A percentile compares a stretch with the other conserved stretches of the same genome.
These are phyloP conservation scores for Apiotrichum akiyoshidainum DNA, from an alignment of 1,284 basidiomycete species.

Conservation along the genomic window DNA sequence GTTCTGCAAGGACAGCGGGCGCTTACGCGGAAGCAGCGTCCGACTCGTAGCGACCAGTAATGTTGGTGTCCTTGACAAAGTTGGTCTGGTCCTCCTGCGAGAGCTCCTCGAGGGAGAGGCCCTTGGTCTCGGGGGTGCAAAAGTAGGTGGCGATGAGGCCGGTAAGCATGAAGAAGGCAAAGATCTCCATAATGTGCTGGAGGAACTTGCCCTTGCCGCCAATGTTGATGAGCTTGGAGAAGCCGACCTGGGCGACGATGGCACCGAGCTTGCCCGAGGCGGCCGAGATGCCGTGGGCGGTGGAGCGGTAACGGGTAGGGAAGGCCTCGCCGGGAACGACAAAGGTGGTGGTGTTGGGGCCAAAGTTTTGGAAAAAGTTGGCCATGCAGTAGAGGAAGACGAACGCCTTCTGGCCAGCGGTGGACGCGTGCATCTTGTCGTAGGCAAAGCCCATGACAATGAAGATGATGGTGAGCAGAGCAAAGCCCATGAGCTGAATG, in stretches of 20 bases:
- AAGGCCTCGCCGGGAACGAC: conserved; percentile 78
- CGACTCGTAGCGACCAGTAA: neutral
- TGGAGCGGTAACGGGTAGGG: conserved; percentile 80
- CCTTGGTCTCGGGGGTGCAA: conserved; percentile 72
- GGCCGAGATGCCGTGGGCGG: conserved; percentile 79
- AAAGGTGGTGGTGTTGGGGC: conserved; percentile 68
- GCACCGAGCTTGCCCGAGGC: conserved; percentile 79
- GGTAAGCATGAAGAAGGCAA: conserved; percentile 72
- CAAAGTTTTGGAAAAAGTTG: conserved; percentile 56
- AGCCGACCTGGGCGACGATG: conserved; percentile 75
- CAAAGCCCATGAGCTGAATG: conserved; percentile 70
- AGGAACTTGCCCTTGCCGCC: conserved; percentile 62
- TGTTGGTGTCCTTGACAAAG: conserved; percentile 53
- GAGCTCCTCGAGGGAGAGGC: conserved; percentile 62
- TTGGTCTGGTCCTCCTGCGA: conserved; percentile 67
- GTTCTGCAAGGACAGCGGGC: too few relatives aligned
- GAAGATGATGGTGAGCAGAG: conserved; percentile 54
- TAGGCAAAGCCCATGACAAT: conserved; percentile 63
- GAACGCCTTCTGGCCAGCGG: conserved; percentile 55
- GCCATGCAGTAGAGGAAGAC: conserved; percentile 55
- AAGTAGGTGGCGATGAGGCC: conserved; percentile 68
- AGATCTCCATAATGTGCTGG: conserved; percentile 57
- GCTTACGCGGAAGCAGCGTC: too few relatives aligned
- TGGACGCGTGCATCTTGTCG: conserved; percentile 61
- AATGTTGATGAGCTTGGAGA: conserved; percentile 66